These are phyloP conservation scores for Lodderomyces jiufengensis DNA, from an alignment of 1,139 yeast species.

Conservation along the genomic window DNA sequence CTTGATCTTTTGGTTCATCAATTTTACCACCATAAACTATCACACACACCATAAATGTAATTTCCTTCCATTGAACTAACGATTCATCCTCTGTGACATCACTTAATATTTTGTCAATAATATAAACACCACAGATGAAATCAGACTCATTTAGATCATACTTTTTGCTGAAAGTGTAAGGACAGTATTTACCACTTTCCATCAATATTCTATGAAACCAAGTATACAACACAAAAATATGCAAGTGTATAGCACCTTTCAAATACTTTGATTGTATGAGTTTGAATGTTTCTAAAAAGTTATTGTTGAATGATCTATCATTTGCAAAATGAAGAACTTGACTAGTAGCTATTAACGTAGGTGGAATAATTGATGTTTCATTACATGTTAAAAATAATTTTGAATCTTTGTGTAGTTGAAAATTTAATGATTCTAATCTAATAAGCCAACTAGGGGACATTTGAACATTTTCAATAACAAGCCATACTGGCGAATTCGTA, in stretches of 20 bases:
- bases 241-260: slow-evolving; percentile 40
- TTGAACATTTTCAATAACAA: slow-evolving; percentile 75
- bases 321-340: slow-evolving; percentile 57
- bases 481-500: slow-evolving; percentile 55
- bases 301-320: slow-evolving; percentile 55
- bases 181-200: slow-evolving; percentile 57
- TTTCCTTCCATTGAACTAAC: slow-evolving; percentile 43
- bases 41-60: slow-evolving; percentile 48
- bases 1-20: slow-evolving; percentile 44
- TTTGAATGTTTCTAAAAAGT: slow-evolving; percentile 42
- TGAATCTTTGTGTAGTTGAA: slow-evolving; percentile 25
- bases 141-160: slow-evolving; percentile 81
- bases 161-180: slow-evolving; percentile 55
- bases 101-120: slow-evolving; percentile 41
- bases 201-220: slow-evolving; percentile 70
- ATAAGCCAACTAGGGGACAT: slow-evolving; percentile 65
- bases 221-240: slow-evolving; percentile 51
- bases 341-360: slow-evolving; percentile 46
- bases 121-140: slow-evolving; percentile 46
- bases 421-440: slow-evolving; percentile 39
- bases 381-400: slow-evolving; percentile 61
- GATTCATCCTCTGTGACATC: slow-evolving; percentile 39
- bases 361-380: slow-evolving; percentile 49
- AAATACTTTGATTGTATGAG: slow-evolving; percentile 20
- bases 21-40: slow-evolving; percentile 77